Percentiles rank a stretch among this genome's conserved stretches.
phyloP scores from a whole-genome alignment of 2,329 filamentous ascomycete species.

The Colletotrichum lentis region DNA sequence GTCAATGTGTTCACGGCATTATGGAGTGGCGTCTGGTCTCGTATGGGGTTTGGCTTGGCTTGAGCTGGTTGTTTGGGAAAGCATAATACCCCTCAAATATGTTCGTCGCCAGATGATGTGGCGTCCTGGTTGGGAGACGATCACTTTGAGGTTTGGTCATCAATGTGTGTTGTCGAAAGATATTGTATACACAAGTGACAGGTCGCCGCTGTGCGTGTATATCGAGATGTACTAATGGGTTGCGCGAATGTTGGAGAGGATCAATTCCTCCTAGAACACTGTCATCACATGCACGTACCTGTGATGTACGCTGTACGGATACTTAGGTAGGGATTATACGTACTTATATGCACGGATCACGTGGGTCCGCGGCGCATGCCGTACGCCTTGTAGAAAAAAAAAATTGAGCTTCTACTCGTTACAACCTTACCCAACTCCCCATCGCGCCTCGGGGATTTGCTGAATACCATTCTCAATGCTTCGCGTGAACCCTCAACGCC shows the following conservation, averaged over 20 bases:
- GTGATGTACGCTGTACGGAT: no score
- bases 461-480: slow-evolving; percentile 45
- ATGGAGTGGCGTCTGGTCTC: slow-evolving; percentile 34
- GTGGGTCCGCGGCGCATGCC: slow-evolving; percentile 20
- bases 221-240: not conserved
- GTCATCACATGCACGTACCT: not conserved
- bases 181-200: not conserved
- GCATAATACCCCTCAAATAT: slow-evolving; percentile 31
- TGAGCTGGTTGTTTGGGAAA: slow-evolving; percentile 34
- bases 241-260: not conserved
- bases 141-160: not conserved
- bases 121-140: slow-evolving; percentile 14
- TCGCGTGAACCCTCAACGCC: slow-evolving; percentile 43
- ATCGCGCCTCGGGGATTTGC: slow-evolving; percentile 9
- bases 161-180: not conserved
- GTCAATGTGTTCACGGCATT: slow-evolving; percentile 29
- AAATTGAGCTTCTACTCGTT: slow-evolving; percentile 13
- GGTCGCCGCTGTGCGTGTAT: not conserved
- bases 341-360: slow-evolving; percentile 7
- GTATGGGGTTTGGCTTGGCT: slow-evolving; percentile 31
- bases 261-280: not conserved
- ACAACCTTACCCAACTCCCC: slow-evolving; percentile 3
- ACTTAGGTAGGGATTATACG: not conserved
- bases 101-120: slow-evolving; percentile 18
- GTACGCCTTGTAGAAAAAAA: slow-evolving; percentile 12